phyloP scores from a whole-genome alignment of 2,329 filamentous ascomycete species.

The Diaporthe ampelina region DNA sequence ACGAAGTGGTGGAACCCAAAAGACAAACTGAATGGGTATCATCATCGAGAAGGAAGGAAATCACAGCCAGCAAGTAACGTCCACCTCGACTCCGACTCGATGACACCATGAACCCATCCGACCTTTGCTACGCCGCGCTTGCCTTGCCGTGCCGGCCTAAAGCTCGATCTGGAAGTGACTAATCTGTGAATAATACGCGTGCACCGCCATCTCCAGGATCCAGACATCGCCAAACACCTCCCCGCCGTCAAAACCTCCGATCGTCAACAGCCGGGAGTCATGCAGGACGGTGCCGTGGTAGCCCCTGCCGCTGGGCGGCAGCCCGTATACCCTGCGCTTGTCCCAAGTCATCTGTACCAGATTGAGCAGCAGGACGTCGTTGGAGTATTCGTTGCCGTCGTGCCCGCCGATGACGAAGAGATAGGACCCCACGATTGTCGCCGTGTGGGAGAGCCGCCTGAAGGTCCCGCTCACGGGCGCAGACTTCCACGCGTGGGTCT shows the following conservation, averaged over 20 bases:
- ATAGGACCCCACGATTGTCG: slow-evolving; percentile 78
- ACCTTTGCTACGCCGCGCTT: slow-evolving; percentile 2
- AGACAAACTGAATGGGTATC: slow-evolving; percentile 35
- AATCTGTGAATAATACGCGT: slow-evolving; percentile 81
- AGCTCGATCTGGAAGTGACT: slow-evolving; percentile 80
- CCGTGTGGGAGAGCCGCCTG: slow-evolving; percentile 76
- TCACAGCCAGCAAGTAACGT: neutral
- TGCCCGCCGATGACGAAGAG: slow-evolving; percentile 79
- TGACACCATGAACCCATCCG: neutral
- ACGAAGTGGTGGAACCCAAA: neutral
- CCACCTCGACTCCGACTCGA: neutral
- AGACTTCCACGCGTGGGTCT: slow-evolving; percentile 70
- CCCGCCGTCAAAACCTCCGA: slow-evolving; percentile 77
- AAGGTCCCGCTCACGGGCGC: slow-evolving; percentile 73
- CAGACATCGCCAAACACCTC: slow-evolving; percentile 78
- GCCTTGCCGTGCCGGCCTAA: slow-evolving; percentile 48
- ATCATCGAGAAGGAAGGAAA: slow-evolving; percentile 27
- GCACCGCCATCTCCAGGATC: slow-evolving; percentile 77
- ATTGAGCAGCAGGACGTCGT: slow-evolving; percentile 77
- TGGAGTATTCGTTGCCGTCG: slow-evolving; percentile 78
- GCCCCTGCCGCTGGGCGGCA: slow-evolving; percentile 72
- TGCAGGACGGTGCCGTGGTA: slow-evolving; percentile 78
- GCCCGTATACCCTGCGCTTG: slow-evolving; percentile 73
- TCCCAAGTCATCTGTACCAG: slow-evolving; percentile 83
- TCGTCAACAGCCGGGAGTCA: slow-evolving; percentile 73